A percentile compares a stretch with the other conserved stretches of the same genome.
Conservation (phyloP, 371 early-diverging fungal species). For the Coemansia sp. region DNA sequence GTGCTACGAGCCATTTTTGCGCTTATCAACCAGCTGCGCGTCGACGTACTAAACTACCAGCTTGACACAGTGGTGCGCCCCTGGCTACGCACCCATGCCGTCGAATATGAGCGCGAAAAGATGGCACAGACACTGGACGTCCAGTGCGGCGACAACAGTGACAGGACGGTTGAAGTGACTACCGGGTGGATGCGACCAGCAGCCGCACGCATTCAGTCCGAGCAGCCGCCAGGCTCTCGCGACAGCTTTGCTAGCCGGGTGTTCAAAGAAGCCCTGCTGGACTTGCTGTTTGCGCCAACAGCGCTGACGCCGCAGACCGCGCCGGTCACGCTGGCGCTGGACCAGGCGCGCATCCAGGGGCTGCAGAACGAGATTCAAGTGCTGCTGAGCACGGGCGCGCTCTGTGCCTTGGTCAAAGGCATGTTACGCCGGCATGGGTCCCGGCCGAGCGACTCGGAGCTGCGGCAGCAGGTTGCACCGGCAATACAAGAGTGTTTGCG, state of each 20-base stretch:
- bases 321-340: slow-evolving; percentile 26
- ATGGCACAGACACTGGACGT: slow-evolving; percentile 10
- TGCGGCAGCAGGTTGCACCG: slow-evolving; percentile 6
- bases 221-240: neutral
- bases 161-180: neutral
- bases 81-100: slow-evolving; percentile 33
- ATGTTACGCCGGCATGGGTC: neutral
- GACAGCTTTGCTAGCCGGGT: slow-evolving; percentile 13
- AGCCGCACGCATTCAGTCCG: slow-evolving; percentile 1
- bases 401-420: slow-evolving; percentile 11
- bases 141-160: neutral
- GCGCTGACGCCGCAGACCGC: slow-evolving; percentile 1
- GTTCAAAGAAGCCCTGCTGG: slow-evolving; percentile 31
- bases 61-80: slow-evolving; percentile 37
- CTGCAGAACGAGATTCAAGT: slow-evolving; percentile 41
- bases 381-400: slow-evolving; percentile 22
- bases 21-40: slow-evolving; percentile 27
- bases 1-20: slow-evolving; percentile 10
- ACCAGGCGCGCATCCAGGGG: slow-evolving; percentile 19
- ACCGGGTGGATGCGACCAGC: slow-evolving; percentile 27
- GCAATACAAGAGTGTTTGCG: slow-evolving; percentile 10
- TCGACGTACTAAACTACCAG: slow-evolving; percentile 40
- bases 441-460: slow-evolving; percentile 1
- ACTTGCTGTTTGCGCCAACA: slow-evolving; percentile 28
- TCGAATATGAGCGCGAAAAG: slow-evolving; percentile 37